Evolutionary conservation across 176 grass and related monocot genomes (phyloP), one percentile per base, ranked within the genome.

Genomic region (Saccharum officinarum): DNA sequence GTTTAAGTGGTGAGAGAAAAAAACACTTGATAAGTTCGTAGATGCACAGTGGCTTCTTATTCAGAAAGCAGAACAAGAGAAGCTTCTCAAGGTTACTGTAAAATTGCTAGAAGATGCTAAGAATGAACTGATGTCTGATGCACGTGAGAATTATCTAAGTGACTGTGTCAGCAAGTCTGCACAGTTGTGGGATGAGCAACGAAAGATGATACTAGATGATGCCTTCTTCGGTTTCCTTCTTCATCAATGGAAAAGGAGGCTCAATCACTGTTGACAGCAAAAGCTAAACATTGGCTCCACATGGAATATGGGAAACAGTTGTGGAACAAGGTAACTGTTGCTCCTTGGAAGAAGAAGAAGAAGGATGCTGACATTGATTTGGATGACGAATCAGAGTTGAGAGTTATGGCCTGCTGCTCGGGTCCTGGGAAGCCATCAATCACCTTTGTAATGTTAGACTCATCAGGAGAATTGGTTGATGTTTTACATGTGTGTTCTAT

Each of bases 1-100:
- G 84, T n/a, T 89, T 78, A 89, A 96, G 81, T 96, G 97, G 93
- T 99, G 23, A 85, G 78, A 49, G 88, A n/a, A 94, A 61, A 99
- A 99, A 66, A 93, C 97, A 72, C 82, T 99, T 65, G 78, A 73
- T 57, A 90, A 91, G 71, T 99, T 99, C 92, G 60, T 31, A 52
- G 97, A 99, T 87, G 85, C 83, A 62, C 93, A 99, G 60, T 99
- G 93, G 97, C 78, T 99, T 50, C 93, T 99, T 85, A 94, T 99
- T 86, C 97, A 99, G 89, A 99, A 96, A 91, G 97, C 87, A 47
- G 93, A 98, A 82, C 93, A 99, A 88, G 97, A 94, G 22, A 96
- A 92, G 67, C 93, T 96, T 38, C 93, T 99, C 63, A 91, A 99
- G 78, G 93, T 99, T 69, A 94, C 87, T 15, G 81, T 99, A 86